Percentiles rank a stretch among this genome's conserved stretches.
Evolutionary conservation across 371 early-diverging fungal genomes (phyloP).

Genomic region (Circinella umbellata): DNA sequence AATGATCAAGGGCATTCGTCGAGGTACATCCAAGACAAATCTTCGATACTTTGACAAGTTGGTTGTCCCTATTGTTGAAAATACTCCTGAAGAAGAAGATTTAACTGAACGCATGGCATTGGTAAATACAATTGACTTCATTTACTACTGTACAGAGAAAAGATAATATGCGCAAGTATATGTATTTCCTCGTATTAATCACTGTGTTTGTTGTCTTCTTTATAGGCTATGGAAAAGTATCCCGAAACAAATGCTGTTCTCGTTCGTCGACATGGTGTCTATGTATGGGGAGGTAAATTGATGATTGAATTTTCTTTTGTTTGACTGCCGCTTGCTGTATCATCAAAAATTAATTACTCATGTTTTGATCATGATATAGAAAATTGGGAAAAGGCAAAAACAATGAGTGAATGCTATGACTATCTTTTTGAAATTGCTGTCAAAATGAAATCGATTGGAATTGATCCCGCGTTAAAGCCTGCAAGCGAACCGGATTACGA

Average conservation of each 20-base stretch:
- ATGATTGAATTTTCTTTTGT: too few relatives aligned
- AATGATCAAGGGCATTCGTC: constrained; percentile 98
- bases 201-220: too few relatives aligned
- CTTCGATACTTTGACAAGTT: constrained; percentile 84
- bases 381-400: constrained; percentile 96
- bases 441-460: constrained; percentile 84
- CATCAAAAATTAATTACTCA: neutral
- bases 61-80: constrained; percentile 95
- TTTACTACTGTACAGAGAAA: too few relatives aligned
- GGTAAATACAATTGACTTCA: constrained; percentile 37
- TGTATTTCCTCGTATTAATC: too few relatives aligned
- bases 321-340: neutral
- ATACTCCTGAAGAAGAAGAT: constrained; percentile 95
- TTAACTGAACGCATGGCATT: constrained; percentile 89
- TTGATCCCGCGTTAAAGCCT: constrained; percentile 74
- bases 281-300: constrained; percentile 86
- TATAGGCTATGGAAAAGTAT: constrained; percentile 81
- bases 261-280: constrained; percentile 90
- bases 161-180: too few relatives aligned
- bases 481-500: constrained; percentile 27
- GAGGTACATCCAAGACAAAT: constrained; percentile 69
- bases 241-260: constrained; percentile 96
- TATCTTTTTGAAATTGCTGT: constrained; percentile 97
- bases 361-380: constrained; percentile 44
- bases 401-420: constrained; percentile 98